Evolutionary conservation across 345 rosid species (phyloP).

Genomic region (Brassica cretica): DNA sequence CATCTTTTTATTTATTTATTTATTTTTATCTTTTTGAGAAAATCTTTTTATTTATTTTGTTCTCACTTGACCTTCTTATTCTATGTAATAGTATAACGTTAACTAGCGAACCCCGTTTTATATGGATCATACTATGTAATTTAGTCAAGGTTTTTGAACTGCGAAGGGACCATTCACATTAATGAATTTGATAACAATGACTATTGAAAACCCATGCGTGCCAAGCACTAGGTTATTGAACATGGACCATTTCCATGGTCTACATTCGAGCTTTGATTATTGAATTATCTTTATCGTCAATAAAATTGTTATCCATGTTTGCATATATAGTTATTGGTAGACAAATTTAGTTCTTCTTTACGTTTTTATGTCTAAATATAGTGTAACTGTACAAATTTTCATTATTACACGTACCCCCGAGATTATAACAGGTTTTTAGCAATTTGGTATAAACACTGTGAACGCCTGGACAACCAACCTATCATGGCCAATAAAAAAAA

Average conservation of each 20-base stretch:
- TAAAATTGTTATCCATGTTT: background rate
- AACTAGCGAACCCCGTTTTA: background rate
- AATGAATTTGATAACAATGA: background rate
- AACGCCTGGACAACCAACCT: background rate
- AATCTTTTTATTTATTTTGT: background rate
- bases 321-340: background rate
- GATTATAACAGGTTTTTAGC: background rate
- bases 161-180: background rate
- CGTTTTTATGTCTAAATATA: background rate
- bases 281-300: background rate
- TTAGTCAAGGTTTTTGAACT: background rate
- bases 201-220: background rate
- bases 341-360: background rate
- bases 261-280: background rate
- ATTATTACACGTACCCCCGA: no score
- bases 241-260: background rate
- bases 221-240: background rate
- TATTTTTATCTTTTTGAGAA: background rate
- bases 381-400: no score
- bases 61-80: background rate
- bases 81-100: no score
- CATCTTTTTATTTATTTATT: background rate
- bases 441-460: background rate
- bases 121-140: background rate
- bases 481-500: background rate